Evolutionary conservation across 2,329 filamentous ascomycete genomes (phyloP).

Genomic region (Rhynchosporium graminicola): DNA sequence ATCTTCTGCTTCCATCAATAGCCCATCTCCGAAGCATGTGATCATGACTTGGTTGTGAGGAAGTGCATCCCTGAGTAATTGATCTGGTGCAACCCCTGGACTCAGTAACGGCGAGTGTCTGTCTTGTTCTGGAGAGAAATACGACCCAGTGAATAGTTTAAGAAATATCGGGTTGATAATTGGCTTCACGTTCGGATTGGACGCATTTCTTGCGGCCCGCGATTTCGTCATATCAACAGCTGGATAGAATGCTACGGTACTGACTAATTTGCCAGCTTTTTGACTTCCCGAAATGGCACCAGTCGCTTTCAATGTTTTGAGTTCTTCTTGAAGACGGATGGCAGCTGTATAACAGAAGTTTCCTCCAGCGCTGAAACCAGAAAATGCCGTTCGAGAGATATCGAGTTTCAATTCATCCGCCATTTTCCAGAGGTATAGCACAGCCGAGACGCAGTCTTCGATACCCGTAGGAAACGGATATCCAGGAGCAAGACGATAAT

Average conservation of each 20-base stretch:
- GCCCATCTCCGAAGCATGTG: constrained; percentile 32
- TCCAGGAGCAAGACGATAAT: constrained; percentile 64
- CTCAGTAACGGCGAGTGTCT: constrained; percentile 23
- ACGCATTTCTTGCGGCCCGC: constrained; percentile 17
- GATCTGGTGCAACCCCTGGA: constrained; percentile 27
- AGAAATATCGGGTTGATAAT: constrained; percentile 19
- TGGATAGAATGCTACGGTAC: constrained; percentile 25
- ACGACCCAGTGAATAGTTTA: constrained; percentile 23
- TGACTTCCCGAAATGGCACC: not conserved
- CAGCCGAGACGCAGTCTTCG: constrained; percentile 53
- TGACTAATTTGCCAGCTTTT: constrained; percentile 19
- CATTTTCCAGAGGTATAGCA: constrained; percentile 43
- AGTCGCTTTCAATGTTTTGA: constrained; percentile 9
- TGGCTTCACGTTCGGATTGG: constrained; percentile 21
- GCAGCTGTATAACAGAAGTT: constrained; percentile 27
- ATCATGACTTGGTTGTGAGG: constrained; percentile 30
- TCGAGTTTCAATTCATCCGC: constrained; percentile 29
- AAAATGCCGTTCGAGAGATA: constrained; percentile 43
- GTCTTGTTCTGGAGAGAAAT: constrained; percentile 24
- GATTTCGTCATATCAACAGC: constrained; percentile 24
- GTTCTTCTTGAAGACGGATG: constrained; percentile 21
- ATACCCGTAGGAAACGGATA: constrained; percentile 63
- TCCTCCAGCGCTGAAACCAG: constrained; percentile 50
- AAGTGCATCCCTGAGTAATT: constrained; percentile 26
- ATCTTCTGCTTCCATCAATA: constrained; percentile 29